Conservation (phyloP, 139 green algal genomes). For the Pleodorina starrii region DNA sequence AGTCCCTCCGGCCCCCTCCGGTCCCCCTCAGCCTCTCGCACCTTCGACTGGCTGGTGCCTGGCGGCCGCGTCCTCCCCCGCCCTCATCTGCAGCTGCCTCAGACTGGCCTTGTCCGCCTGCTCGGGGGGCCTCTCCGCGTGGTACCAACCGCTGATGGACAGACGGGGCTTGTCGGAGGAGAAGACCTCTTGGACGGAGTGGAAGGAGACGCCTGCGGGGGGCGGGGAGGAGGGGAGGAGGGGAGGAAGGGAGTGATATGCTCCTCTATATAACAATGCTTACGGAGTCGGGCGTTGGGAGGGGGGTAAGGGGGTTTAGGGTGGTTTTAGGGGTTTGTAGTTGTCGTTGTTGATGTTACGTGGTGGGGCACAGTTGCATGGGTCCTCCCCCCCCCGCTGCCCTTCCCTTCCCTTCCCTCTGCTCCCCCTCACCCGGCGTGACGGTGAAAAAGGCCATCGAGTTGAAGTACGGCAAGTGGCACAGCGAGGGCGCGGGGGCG, state of each 20-base stretch:
- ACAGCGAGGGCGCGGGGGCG: constrained; percentile 9
- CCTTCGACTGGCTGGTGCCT: constrained; percentile 56
- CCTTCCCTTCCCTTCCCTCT: no score
- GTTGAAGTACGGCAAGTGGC: constrained; percentile 74
- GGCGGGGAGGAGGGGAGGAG: not conserved
- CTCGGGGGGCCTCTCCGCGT: constrained; percentile 55
- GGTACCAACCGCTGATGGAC: constrained; percentile 90
- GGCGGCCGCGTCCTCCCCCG: not conserved
- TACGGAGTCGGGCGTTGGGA: no score
- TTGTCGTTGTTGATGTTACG: no score
- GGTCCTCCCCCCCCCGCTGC: no score
- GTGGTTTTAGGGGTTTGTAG: no score
- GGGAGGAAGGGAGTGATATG: not conserved
- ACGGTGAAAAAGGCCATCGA: constrained; percentile 92
- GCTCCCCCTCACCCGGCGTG: constrained; percentile 74
- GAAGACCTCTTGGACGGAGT: constrained; percentile 69
- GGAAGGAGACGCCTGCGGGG: constrained; percentile 48
- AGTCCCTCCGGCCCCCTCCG: not conserved
- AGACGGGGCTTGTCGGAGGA: constrained; percentile 73
- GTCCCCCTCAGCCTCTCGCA: constrained; percentile 1
- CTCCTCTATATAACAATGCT: no score
- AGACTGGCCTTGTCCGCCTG: constrained; percentile 74
- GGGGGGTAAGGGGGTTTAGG: no score
- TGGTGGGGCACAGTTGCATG: no score
- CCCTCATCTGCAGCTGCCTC: constrained; percentile 75